These are phyloP conservation scores for Blepharisma undulans DNA, from an alignment of 169 alveolate species.

Conservation along the genomic window DNA sequence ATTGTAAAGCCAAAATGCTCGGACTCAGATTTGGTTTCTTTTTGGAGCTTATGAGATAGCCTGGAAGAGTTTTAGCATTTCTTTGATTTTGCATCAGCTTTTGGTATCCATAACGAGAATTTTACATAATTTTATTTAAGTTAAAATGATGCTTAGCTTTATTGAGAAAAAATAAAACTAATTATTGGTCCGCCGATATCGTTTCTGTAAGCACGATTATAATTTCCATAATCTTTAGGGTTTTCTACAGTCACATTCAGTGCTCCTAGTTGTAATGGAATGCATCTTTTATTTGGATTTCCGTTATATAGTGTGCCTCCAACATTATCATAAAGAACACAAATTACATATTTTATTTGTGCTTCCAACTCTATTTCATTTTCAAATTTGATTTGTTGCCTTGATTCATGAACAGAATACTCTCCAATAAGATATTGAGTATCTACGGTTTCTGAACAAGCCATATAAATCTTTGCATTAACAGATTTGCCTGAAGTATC, in stretches of 20 bases:
- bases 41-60: neutral
- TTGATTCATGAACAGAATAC: too few species aligned
- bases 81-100: neutral
- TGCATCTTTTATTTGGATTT: neutral
- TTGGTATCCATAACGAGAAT: neutral
- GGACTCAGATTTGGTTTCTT: neutral
- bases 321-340: neutral
- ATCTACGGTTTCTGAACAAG: neutral
- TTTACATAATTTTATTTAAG: neutral
- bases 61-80: neutral
- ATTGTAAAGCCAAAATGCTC: neutral
- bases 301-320: neutral
- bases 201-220: neutral
- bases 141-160: neutral
- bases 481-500: neutral
- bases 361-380: neutral
- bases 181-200: neutral
- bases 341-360: too few species aligned
- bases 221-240: neutral
- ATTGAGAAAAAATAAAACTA: neutral
- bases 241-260: neutral
- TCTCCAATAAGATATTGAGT: neutral
- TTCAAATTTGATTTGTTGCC: neutral
- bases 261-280: neutral
- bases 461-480: neutral